Base-by-base conservation (phyloP, 352 stramenopile genomes). In the Pythium brassicae region DNA sequence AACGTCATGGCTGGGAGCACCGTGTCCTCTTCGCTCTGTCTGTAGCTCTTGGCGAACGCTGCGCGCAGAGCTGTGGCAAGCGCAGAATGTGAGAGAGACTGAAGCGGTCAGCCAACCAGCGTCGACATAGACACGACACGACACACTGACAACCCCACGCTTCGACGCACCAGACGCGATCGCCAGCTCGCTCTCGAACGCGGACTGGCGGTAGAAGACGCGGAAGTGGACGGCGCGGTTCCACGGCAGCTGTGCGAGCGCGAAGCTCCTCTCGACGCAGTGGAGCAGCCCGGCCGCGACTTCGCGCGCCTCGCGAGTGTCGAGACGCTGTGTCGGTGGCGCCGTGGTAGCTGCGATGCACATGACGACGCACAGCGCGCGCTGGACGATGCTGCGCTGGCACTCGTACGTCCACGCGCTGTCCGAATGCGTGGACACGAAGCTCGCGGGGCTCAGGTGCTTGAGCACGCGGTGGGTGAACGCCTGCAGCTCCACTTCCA, bases 401-500 rank as follows among this genome's bases (percentile, higher is more conserved):
- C 54, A 46, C 19, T 61, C 59, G 12, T 46, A 65, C 45, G 34
- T n/a, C 57, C 57, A 63, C 40, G 39, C 22, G 26, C n/a, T 47
- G 50, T 29, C 17, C 9, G 25, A 29, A 0, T 40, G n/a, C 5
- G 23, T 44, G 23, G 59, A 39, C 4, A 29, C 45, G n/a, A 26
- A 57, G 45, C 59, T 76, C 12, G 34, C 50, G 6, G 74, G 74
- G 4, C 29, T 50, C 9, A 90, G 58, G 29, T 82, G 75, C 54
- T 88, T 87, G 27, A 87, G 22, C 14, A 76, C 70, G 19, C 72
- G 69, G 48, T 92, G 79, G 12, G 79, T 89, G 23, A 95, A 63
- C 17, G 82, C 79, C 57, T 89, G 74, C 2, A 92, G 66, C 51
- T 95, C 85, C 11, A 88, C 74, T 26, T 95, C 85, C 3, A 93